These are phyloP conservation scores for Sugiyamaella smithiae DNA, from an alignment of 805 yeast species.

Conservation along the genomic window DNA sequence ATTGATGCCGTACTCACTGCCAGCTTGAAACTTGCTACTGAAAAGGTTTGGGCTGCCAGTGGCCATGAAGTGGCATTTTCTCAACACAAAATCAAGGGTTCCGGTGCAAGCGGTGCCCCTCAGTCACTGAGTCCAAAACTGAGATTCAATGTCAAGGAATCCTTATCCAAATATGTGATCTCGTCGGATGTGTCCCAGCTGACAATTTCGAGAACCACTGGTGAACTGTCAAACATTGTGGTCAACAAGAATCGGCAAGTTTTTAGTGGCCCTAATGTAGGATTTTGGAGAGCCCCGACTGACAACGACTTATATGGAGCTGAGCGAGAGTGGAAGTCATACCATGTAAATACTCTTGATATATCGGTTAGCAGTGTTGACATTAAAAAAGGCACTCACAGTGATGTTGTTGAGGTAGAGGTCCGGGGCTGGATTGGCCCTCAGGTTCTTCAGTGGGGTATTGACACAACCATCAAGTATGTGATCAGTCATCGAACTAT, in stretches of 20 bases:
- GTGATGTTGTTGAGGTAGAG: conserved; percentile 8
- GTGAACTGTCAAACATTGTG: conserved; percentile 11
- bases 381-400: not conserved
- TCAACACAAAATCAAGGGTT: conserved; percentile 19
- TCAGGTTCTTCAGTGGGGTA: conserved; percentile 32
- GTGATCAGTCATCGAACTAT: not conserved
- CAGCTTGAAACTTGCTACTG: conserved; percentile 8
- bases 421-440: conserved; percentile 28
- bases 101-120: not conserved
- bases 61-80: conserved; percentile 33
- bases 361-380: conserved; percentile 14
- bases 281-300: conserved; percentile 35
- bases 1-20: conserved; percentile 19
- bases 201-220: conserved; percentile 12
- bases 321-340: conserved; percentile 31
- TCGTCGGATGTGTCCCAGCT: not conserved
- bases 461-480: conserved; percentile 19
- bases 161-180: not conserved
- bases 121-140: too few relatives aligned
- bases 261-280: conserved; percentile 7
- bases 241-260: conserved; percentile 13
- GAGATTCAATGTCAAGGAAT: conserved; percentile 5
- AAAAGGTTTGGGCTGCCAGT: conserved; percentile 21
- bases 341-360: conserved; percentile 29
- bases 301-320: conserved; percentile 33